phyloP scores from a whole-genome alignment of 164 flowering plant genomes.

The Magnolia officinalis region DNA sequence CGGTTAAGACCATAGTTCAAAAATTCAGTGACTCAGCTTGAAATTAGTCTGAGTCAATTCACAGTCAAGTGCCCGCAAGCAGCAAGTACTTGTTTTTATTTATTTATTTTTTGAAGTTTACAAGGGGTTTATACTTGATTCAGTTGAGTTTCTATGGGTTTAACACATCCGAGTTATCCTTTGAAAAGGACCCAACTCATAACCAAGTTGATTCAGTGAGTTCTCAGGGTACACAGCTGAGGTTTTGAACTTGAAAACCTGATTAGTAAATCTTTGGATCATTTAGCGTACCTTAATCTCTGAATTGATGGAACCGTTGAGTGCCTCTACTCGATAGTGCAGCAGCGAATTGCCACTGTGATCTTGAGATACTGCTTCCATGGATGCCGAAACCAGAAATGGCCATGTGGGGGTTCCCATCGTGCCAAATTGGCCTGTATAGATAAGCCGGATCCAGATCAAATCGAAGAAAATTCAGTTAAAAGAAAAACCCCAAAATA shows the following conservation, averaged over 20 bases:
- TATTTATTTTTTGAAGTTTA: neutral
- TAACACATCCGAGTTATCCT: too few species aligned
- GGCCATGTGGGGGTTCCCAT: conserved; percentile 83
- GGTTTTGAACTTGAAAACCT: too few species aligned
- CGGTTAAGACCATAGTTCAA: too few species aligned
- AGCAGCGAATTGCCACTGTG: conserved; percentile 38
- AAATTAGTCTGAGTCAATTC: too few species aligned
- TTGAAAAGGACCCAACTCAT: too few species aligned
- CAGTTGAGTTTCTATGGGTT: neutral
- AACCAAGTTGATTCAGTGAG: too few species aligned
- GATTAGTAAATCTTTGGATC: too few species aligned
- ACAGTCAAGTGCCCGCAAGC: neutral
- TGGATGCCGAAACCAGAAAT: conserved; percentile 61
- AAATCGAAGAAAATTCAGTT: neutral
- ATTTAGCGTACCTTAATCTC: conserved; percentile 33
- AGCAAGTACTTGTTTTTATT: neutral
- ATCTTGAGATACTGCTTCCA: conserved; percentile 78
- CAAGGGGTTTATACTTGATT: too few species aligned
- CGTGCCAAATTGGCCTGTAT: conserved; percentile 73
- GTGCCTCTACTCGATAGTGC: conserved; percentile 14
- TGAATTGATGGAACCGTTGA: conserved; percentile 38
- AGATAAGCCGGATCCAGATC: too few species aligned
- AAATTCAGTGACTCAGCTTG: too few species aligned
- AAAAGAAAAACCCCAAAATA: neutral
- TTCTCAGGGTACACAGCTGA: too few species aligned